Percentiles rank a stretch among this genome's conserved stretches.
phyloP scores from a whole-genome alignment of 371 early-diverging fungal genomes.

The Lichtheimia hyalospora region DNA sequence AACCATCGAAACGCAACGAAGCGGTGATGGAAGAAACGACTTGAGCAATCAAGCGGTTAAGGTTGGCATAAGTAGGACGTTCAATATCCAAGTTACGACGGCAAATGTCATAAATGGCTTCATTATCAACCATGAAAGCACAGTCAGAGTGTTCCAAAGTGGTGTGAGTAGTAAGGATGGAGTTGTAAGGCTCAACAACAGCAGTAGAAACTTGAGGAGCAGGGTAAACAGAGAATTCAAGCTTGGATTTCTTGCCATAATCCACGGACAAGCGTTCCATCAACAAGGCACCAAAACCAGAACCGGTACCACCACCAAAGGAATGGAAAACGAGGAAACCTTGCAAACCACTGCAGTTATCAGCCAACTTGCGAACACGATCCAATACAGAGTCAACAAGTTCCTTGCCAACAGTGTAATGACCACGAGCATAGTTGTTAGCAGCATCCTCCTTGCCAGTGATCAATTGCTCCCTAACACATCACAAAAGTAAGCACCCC shows the following conservation, averaged over 20 bases:
- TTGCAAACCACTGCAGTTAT: slow-evolving; percentile 97
- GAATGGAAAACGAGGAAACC: slow-evolving; percentile 99
- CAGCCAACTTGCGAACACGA: slow-evolving; percentile 96
- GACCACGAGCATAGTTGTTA: slow-evolving; percentile 99
- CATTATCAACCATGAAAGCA: slow-evolving; percentile 92
- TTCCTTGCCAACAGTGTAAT: slow-evolving; percentile 99
- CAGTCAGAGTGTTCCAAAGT: slow-evolving; percentile 95
- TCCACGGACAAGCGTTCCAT: slow-evolving; percentile 95
- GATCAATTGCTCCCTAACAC: slow-evolving; percentile 82
- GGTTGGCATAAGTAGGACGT: slow-evolving; percentile 95
- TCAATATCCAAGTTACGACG: slow-evolving; percentile 96
- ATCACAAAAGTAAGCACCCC: neutral
- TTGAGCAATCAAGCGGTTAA: slow-evolving; percentile 98
- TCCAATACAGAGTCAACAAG: slow-evolving; percentile 96
- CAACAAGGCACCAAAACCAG: slow-evolving; percentile 97
- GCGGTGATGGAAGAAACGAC: slow-evolving; percentile 99
- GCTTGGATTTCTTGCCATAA: slow-evolving; percentile 98
- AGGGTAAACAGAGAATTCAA: slow-evolving; percentile 98
- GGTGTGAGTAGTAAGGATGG: slow-evolving; percentile 94
- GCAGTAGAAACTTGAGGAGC: slow-evolving; percentile 97
- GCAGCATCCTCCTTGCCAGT: slow-evolving; percentile 99
- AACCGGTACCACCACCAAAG: slow-evolving; percentile 99
- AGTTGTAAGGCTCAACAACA: slow-evolving; percentile 99
- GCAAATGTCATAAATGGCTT: slow-evolving; percentile 98
- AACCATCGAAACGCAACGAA: slow-evolving; percentile 97